Evolutionary conservation across 257 asterid species (phyloP), one percentile per base, ranked within the genome.

Genomic region (Nicotiana tomentosiformis): DNA sequence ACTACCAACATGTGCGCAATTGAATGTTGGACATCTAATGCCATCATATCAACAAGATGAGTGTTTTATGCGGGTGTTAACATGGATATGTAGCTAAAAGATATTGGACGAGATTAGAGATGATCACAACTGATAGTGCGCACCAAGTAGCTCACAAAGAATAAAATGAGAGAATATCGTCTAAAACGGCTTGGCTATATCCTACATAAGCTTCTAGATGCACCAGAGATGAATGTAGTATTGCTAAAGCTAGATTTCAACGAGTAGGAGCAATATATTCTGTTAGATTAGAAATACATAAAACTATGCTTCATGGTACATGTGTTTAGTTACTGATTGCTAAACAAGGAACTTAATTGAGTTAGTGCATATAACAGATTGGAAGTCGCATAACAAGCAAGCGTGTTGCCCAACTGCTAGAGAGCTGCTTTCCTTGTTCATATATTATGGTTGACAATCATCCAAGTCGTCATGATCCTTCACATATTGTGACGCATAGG

Each of bases 401-500:
- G 82, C 93, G 97, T 49, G 88, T 96, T 81, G 87, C 97, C 83
- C 90, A 96, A 84, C 89, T 94, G 97, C 84, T 96, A 82, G 97
- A 93, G 85, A 79, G 83, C 70, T 89, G 91, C 85, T 86, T 86
- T 79, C 98, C 99, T 77, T 90, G 91, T 88, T 85, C 97, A 2
- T 91, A 90, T 88, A 90, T 96, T 72, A 87, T 96, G 97, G 93
- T 94, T 68, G 99, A 96, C 29, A 90, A 86, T 80, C 99, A 96
- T 85, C 95, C 97, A n/a, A 95, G 94, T 67, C 97, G 99, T 69
- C 98, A 93, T 68, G 99, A 96, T 89, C 98, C 99, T 84, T 89
- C 90, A 81, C 90, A 94, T 67, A 92, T 92, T 83, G 90, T 92
- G 58, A 91, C 99, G 20, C 97, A 96, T 86, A 90, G 98, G 86